phyloP scores from a whole-genome alignment of 371 early-diverging fungal genomes.

The Rhizopus arrhizus region DNA sequence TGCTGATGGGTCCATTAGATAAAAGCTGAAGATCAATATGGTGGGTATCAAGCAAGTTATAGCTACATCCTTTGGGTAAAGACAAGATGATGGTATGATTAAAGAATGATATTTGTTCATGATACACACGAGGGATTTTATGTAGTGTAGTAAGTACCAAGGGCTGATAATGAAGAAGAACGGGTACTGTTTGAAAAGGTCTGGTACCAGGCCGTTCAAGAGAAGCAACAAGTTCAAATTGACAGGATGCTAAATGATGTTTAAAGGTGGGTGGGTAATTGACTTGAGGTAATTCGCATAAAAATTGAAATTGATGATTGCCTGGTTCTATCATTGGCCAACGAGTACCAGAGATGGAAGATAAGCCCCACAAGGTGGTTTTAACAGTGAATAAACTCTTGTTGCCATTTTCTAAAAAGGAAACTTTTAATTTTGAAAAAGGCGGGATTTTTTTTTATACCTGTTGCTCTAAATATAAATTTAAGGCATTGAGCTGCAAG shows the following conservation, averaged over 20 bases:
- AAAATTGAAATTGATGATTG: constrained; percentile 39
- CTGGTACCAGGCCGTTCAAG: constrained; percentile 32
- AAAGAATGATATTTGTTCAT: constrained; percentile 6
- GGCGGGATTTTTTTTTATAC: constrained; percentile 18
- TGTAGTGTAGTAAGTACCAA: constrained; percentile 7
- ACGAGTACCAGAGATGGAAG: not conserved
- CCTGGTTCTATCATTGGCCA: constrained; percentile 46
- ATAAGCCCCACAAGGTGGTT: constrained; percentile 35
- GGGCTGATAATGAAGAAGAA: constrained; percentile 20
- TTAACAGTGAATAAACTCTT: constrained; percentile 35
- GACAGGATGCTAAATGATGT: constrained; percentile 27
- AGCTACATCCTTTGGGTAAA: constrained; percentile 9
- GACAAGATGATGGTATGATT: constrained; percentile 4
- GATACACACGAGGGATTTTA: constrained; percentile 10
- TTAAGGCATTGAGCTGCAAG: constrained; percentile 39
- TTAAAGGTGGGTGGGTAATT: constrained; percentile 41
- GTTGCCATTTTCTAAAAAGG: constrained; percentile 28
- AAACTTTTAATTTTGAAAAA: constrained; percentile 18
- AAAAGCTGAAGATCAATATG: constrained; percentile 12
- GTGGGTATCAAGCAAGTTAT: constrained; percentile 15
- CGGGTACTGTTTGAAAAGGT: constrained; percentile 31
- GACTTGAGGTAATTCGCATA: constrained; percentile 42
- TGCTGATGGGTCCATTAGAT: not conserved
- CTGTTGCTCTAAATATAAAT: constrained; percentile 38
- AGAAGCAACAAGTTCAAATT: constrained; percentile 29